Evolutionary conservation across 495 filamentous ascomycete genomes (phyloP), one percentile per base, ranked within the genome.

Genomic region (Cenococcum geophilum): DNA sequence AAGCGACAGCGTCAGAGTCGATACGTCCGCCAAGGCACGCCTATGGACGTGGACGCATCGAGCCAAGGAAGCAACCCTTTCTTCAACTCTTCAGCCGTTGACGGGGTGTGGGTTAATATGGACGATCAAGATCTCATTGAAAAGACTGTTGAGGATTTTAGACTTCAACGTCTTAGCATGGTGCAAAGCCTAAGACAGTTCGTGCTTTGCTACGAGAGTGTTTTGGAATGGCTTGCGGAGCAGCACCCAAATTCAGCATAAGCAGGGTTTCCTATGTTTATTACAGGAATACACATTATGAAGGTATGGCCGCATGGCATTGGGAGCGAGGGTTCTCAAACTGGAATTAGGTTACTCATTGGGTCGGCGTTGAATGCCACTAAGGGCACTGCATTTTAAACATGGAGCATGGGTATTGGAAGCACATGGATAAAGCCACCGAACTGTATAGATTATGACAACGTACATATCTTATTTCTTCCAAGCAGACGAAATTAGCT

Each of bases 181-280:
- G 92, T 98, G 57, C 93, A 98, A 75, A 96, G 88, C 66, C 76
- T 98, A 62, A 82, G 89, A 62, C 93, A 98, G 74, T 98, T 86
- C 74, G 92, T 96, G 57, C 81, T 98, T 42, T 98, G 93, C 70
- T 98, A 98, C 72, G 93, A 98, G 75, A 95, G 88, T 27, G 81
- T 97, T 8, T 75, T 96, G 45, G 93, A 97, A 74, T 98, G 93
- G 93, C 74, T 91, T 18, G 76, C 78, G 45, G 76, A 75, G 57
- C 76, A 82, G 71, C 51, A 71, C 25, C 66, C 66, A 12, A 66
- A 68, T 25, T 59, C 67, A 4, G 67, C 64, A 47, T 70, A 56
- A 52, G 48, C 21, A 18, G n/a, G 20, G 25, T 14, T 45, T 45
- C 18, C 2, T 45, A 16, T 45, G 2, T 45, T 45, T 14, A 45